Percentiles rank a stretch among this genome's conserved stretches.
These are phyloP conservation scores for Besnoitia besnoiti DNA, from an alignment of 169 alveolate species.

Conservation along the genomic window DNA sequence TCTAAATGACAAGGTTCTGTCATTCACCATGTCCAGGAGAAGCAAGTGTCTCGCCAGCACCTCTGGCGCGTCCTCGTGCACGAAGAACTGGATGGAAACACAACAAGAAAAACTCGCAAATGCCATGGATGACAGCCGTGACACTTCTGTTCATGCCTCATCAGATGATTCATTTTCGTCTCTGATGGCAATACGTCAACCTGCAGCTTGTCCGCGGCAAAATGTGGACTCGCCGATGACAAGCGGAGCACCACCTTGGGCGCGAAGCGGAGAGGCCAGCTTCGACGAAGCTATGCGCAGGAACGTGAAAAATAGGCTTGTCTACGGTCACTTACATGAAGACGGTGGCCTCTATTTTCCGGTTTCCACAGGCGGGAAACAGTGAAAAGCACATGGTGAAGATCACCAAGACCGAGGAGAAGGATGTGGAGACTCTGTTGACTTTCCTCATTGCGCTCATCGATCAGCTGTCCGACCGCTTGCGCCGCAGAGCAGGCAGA, in stretches of 20 bases:
- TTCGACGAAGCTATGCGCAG: neutral
- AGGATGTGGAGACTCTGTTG: slow-evolving; percentile 51
- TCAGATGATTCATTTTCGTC: too few relatives aligned
- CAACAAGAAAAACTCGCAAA: neutral
- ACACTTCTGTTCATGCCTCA: neutral
- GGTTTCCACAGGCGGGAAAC: slow-evolving; percentile 41
- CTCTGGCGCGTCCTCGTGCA: slow-evolving; percentile 82
- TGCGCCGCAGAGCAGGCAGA: neutral
- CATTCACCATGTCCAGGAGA: slow-evolving; percentile 78
- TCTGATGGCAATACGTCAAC: too few relatives aligned
- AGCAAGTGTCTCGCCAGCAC: slow-evolving; percentile 80
- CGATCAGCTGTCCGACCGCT: neutral
- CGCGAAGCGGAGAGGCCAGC: neutral
- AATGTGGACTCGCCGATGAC: too few relatives aligned
- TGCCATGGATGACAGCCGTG: neutral
- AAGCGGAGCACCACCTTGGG: too few relatives aligned
- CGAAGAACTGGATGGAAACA: slow-evolving; percentile 69
- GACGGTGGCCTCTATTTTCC: neutral
- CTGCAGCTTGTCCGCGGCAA: too few relatives aligned
- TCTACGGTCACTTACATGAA: slow-evolving; percentile 15
- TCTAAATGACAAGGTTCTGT: slow-evolving; percentile 73
- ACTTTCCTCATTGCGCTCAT: neutral
- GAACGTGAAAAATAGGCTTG: neutral
- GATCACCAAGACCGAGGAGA: slow-evolving; percentile 79
- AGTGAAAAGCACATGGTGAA: slow-evolving; percentile 80